These are phyloP conservation scores for Kodamaea anthophila DNA, from an alignment of 1,139 yeast species.

Conservation along the genomic window DNA sequence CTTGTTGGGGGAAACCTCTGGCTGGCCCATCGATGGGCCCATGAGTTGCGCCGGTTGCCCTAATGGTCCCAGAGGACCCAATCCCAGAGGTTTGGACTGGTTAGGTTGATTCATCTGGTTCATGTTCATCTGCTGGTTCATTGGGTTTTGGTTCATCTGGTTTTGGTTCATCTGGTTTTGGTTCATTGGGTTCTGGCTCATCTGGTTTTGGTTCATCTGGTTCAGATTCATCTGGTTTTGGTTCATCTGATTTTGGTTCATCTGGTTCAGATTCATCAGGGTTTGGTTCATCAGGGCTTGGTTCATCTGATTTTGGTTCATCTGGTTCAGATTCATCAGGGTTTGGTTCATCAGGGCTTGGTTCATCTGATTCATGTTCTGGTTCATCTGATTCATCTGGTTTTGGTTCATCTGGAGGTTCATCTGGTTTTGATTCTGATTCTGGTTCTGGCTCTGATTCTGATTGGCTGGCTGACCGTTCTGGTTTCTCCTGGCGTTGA, in stretches of 20 bases:
- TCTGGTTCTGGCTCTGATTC: constrained; percentile 7
- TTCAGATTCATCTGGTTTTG: constrained; percentile 2
- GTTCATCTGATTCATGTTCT: constrained; percentile 7
- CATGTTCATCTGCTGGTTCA: constrained; percentile 9
- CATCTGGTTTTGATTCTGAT: constrained; percentile 8
- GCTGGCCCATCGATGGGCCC: no score
- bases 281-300: constrained; percentile 1
- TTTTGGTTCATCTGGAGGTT: constrained; percentile 1
- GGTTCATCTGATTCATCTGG: constrained; percentile 2
- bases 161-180: constrained; percentile 1
- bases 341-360: constrained; percentile 4
- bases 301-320: constrained; percentile 3
- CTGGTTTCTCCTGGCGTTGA: constrained; percentile 27
- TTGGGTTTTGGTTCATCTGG: constrained; percentile 2
- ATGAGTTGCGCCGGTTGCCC: no score
- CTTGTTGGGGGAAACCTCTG: no score
- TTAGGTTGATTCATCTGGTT: no score
- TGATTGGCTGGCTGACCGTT: constrained; percentile 13
- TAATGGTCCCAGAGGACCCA: no score
- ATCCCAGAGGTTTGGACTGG: no score
- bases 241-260: constrained; percentile 9
- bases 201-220: constrained; percentile 1
- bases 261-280: constrained; percentile 7
- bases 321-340: not conserved
- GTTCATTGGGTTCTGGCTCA: constrained; percentile 1